Base-by-base conservation (phyloP, 192 early-diverging fungal genomes). In the Rhizoclosmatium sp. region DNA sequence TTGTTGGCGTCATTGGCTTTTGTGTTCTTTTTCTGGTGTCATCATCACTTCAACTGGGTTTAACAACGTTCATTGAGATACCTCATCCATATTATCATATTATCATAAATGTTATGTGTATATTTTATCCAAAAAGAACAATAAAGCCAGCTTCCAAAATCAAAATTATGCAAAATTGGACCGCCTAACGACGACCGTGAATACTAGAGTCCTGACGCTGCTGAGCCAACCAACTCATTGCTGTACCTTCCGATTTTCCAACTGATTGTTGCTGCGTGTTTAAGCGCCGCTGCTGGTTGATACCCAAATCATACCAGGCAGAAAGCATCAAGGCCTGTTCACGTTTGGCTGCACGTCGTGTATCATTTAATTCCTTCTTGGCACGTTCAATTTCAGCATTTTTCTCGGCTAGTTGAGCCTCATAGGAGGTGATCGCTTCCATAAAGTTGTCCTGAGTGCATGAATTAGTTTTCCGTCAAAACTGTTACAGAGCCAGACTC, bases 251-350 rank as follows among this genome's bases (percentile, higher is more conserved):
- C 9, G 60, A 12, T 10, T 46, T 40, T 16, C 68, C 69, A 31
- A 51, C 44, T 58, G n/a, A 47, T 78, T 78, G 62, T 81, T 81
- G 80, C 75, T 73, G 49, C 74, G 80, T 78, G 69, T 64, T 78
- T 79, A 62, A 81, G 75, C 85, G 49, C 82, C 88, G 85, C 80
- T 83, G 82, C 83, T 82, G 78, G 81, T 85, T 86, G 72, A 75
- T 84, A 62, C 81, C 82, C 19, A 91, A 69, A 72, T 92, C 87
- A 75, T 92, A 88, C 92, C 92, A 98, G 5, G 96, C 95, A 14
- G 93, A 94, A 47, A 92, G 86, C 76, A 98, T 93, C 59, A 96
- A 83, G 65, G 86, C 87, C 74, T 94, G 92, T 79, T 98, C 96
- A 45, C 93, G 89, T 79, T 85, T 86, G 71, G 87, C 89, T 79